Conservation (phyloP, 2,329 filamentous ascomycete species). For the Penicillium oxalicum region DNA sequence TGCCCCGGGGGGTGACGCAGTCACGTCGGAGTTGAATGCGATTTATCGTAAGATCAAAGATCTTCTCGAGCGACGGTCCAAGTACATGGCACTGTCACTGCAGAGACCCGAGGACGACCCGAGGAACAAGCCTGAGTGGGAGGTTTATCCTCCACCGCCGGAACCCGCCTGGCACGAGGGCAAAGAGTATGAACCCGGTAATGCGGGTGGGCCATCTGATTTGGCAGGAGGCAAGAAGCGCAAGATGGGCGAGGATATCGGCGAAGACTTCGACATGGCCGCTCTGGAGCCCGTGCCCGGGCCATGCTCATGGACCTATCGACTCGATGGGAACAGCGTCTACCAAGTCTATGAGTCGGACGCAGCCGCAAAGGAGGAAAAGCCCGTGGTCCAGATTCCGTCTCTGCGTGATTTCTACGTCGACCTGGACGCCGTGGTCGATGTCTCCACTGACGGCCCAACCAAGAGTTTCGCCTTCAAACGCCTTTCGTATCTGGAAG, state of each 20-base stretch:
- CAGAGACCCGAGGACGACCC: conserved; percentile 82
- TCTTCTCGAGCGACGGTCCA: conserved; percentile 79
- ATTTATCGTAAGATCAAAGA: conserved; percentile 90
- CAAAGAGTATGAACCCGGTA: conserved; percentile 38
- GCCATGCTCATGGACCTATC: conserved; percentile 65
- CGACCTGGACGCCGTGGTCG: conserved; percentile 79
- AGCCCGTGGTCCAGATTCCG: conserved; percentile 75
- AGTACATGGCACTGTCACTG: conserved; percentile 79
- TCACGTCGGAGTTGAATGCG: conserved; percentile 73
- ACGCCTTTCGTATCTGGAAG: conserved; percentile 88
- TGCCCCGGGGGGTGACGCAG: conserved; percentile 66
- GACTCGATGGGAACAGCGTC: conserved; percentile 75
- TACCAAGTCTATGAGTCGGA: conserved; percentile 83
- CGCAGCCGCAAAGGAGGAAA: conserved; percentile 54
- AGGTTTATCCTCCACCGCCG: conserved; percentile 84
- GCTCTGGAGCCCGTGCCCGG: conserved; percentile 70
- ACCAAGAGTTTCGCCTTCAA: conserved; percentile 97
- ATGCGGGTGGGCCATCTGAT: conserved; percentile 35
- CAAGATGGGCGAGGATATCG: conserved; percentile 85
- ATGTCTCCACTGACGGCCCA: conserved; percentile 89
- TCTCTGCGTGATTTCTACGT: conserved; percentile 94
- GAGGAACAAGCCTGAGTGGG: conserved; percentile 75
- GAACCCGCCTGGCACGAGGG: conserved; percentile 80
- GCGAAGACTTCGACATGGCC: conserved; percentile 81
- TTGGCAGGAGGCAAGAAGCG: conserved; percentile 54